Evolutionary conservation across 2,329 filamentous ascomycete genomes (phyloP).

Genomic region (Xylaria sp.): DNA sequence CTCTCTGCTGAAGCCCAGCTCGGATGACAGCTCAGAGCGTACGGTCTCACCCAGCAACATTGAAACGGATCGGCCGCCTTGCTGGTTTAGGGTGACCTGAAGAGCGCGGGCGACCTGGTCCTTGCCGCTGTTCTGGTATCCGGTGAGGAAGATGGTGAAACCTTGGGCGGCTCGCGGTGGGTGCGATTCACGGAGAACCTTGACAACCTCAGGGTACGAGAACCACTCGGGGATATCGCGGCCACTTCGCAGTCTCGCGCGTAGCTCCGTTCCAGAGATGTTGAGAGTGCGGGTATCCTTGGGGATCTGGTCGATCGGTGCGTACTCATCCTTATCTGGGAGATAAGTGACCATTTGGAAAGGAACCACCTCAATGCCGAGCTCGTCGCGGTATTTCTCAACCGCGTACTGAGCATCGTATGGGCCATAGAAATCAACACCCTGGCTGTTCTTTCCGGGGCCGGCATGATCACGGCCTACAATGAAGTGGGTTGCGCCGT

Average conservation of each 20-base stretch:
- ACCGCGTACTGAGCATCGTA: slow-evolving; percentile 98
- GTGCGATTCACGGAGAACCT: slow-evolving; percentile 95
- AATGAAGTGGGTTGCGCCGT: slow-evolving; percentile 99
- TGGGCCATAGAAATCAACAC: slow-evolving; percentile 95
- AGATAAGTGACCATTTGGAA: slow-evolving; percentile 99
- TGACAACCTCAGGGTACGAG: slow-evolving; percentile 98
- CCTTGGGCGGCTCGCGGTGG: slow-evolving; percentile 90
- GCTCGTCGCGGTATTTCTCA: slow-evolving; percentile 95
- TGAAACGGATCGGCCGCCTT: slow-evolving; percentile 93
- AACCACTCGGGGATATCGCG: slow-evolving; percentile 99
- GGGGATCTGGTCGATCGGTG: slow-evolving; percentile 88
- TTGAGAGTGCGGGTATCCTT: slow-evolving; percentile 86
- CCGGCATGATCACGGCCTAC: slow-evolving; percentile 98
- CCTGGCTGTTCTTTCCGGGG: slow-evolving; percentile 97
- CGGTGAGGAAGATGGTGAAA: slow-evolving; percentile 98
- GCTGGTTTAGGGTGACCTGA: slow-evolving; percentile 97
- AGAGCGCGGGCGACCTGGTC: slow-evolving; percentile 95
- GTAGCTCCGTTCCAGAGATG: slow-evolving; percentile 91
- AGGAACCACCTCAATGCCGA: slow-evolving; percentile 97
- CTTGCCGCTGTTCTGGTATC: slow-evolving; percentile 96
- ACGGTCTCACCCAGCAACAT: slow-evolving; percentile 96
- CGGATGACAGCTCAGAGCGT: slow-evolving; percentile 89
- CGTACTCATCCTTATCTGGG: slow-evolving; percentile 96
- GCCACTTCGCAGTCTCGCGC: slow-evolving; percentile 87
- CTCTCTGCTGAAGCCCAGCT: slow-evolving; percentile 92